Base-by-base conservation (phyloP, 208 protist genomes). In the Trypanosoma rangeli region DNA sequence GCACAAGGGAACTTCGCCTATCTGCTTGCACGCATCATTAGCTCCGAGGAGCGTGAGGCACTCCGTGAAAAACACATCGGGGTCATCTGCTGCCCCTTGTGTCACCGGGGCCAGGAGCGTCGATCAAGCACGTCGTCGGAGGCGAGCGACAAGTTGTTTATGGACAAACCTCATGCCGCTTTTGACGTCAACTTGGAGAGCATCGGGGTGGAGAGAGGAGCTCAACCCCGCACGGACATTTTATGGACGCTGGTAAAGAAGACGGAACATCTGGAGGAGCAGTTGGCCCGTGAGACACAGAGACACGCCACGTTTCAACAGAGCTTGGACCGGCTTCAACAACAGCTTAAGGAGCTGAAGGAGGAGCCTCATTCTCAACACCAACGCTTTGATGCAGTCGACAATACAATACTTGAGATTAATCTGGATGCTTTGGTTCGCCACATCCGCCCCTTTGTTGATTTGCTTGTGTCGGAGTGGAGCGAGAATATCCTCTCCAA, bases 11-110 rank as follows among this genome's bases (percentile, higher is more conserved):
- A 44, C 35, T 64, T 50, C 24, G 29, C 28, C 26, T 31, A 33
- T 50, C 35, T 64, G 31, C 59, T 64, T 24, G 20, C 42, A 24
- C 59, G 59, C 44, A 53, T 64, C 44, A 64, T 64, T 37, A 44
- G n/a, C 3, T 44, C 53, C 26, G 59, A 64, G 26, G 59, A 33
- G 20, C 35, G 59, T 22, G 37, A 64, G 42, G 59, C 18, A 31
- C 24, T 37, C 9, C 59, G 39, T n/a, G 44, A 46, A 2, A 46
- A 29, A 1, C 22, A 52, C 57, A 2, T 49, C 22, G 37, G 24
- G 15, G 57, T 20, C 5, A 29, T 57, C 29, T 12, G 5, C 22
- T 18, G 53, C 15, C 24, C 24, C 15, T 15, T 31, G 12, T 57
- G 22, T 4, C 53, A 13, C 8, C 24, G 24, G 12, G 22, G 24